Conservation (phyloP, 2,329 filamentous ascomycete species). For the Alternaria solani region DNA sequence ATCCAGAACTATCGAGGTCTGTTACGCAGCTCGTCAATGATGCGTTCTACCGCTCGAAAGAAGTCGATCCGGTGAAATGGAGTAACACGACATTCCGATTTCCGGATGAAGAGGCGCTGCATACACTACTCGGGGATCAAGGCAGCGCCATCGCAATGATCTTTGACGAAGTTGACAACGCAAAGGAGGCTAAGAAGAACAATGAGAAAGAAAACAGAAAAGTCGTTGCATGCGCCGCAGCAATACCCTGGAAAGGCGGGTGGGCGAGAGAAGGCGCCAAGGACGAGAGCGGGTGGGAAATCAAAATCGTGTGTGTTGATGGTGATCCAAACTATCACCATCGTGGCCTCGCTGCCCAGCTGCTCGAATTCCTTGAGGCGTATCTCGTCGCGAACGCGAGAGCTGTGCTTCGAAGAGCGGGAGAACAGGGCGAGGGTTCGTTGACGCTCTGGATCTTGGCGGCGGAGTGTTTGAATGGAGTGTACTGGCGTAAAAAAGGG, state of each 20-base stretch:
- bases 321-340: slow-evolving; percentile 25
- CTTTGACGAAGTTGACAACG: slow-evolving; percentile 17
- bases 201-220: slow-evolving; percentile 3
- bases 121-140: slow-evolving; percentile 19
- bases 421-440: neutral
- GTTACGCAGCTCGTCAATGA: slow-evolving; percentile 29
- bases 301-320: slow-evolving; percentile 37
- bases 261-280: slow-evolving; percentile 25
- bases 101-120: slow-evolving; percentile 16
- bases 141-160: slow-evolving; percentile 26
- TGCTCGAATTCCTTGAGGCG: slow-evolving; percentile 21
- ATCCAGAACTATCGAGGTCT: slow-evolving; percentile 16
- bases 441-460: slow-evolving; percentile 33
- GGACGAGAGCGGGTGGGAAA: slow-evolving; percentile 36
- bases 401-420: neutral
- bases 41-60: slow-evolving; percentile 30
- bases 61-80: slow-evolving; percentile 25
- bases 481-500: slow-evolving; percentile 39
- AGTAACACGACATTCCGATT: slow-evolving; percentile 22
- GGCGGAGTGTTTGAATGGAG: slow-evolving; percentile 34
- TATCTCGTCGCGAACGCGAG: slow-evolving; percentile 14
- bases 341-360: slow-evolving; percentile 27
- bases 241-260: slow-evolving; percentile 37
- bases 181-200: neutral
- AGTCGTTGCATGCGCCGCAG: slow-evolving; percentile 33